A percentile compares a stretch with the other conserved stretches of the same genome.
phyloP scores from a whole-genome alignment of 2,329 filamentous ascomycete genomes.

The Salinomyces thailandicus region DNA sequence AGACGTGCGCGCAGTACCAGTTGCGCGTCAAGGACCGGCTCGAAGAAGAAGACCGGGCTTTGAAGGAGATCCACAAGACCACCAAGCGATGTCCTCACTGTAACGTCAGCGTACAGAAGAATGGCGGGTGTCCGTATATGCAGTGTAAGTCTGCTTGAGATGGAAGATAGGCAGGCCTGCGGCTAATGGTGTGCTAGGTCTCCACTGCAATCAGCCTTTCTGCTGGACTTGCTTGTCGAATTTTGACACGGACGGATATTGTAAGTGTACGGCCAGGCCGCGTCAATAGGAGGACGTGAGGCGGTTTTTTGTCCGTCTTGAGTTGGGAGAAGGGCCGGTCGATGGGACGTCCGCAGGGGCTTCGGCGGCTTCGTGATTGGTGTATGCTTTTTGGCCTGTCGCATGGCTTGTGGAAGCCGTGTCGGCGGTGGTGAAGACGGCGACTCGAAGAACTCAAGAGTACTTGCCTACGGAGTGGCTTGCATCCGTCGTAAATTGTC shows the following conservation, averaged over 20 bases:
- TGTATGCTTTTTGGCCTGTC: too few relatives aligned
- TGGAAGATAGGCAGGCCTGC: conserved; percentile 6
- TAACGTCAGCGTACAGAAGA: conserved; percentile 21
- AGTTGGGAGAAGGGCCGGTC: too few relatives aligned
- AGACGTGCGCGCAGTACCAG: conserved; percentile 27
- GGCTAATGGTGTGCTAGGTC: conserved; percentile 5
- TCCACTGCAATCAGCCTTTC: conserved; percentile 17
- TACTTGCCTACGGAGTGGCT: too few relatives aligned
- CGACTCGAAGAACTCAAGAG: too few relatives aligned
- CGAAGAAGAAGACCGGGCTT: conserved; percentile 22
- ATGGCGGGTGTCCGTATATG: conserved; percentile 24
- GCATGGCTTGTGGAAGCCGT: too few relatives aligned
- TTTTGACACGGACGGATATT: neutral
- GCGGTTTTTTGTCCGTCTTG: too few relatives aligned
- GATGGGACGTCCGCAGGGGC: too few relatives aligned
- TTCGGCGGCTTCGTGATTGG: too few relatives aligned
- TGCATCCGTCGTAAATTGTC: too few relatives aligned
- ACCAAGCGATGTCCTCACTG: conserved; percentile 24
- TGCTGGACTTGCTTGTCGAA: conserved; percentile 21
- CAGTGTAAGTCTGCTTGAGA: conserved; percentile 11
- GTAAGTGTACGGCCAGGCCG: neutral
- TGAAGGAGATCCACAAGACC: conserved; percentile 11
- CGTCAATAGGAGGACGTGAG: neutral
- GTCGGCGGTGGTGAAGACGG: too few relatives aligned
- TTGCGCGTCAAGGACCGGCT: conserved; percentile 12